Evolutionary conservation across 2,329 filamentous ascomycete genomes (phyloP), one percentile per base, ranked within the genome.

Genomic region (Penicillium sp.): DNA sequence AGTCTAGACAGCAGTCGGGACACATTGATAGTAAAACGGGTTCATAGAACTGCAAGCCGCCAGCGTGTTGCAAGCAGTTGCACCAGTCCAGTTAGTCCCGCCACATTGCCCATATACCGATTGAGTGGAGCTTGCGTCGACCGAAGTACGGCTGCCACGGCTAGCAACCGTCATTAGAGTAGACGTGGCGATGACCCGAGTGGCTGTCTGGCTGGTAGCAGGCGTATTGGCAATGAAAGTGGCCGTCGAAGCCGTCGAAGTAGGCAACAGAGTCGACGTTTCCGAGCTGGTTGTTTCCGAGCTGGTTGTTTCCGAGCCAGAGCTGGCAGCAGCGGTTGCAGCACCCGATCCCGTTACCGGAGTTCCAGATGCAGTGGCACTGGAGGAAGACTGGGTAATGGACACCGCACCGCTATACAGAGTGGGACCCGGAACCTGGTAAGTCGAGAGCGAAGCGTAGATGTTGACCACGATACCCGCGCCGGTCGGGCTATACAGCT

Each of bases 391-490:
- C 17, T 54, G 51, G 0, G 28, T 36, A n/a, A 54, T 39, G 11
- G 48, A 50, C 7, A 54, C 42, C 3, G 49, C 49, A 17, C 51
- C 47, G 17, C 44, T 48, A 31, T 47, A 51, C n/a, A 44, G 19
- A 6, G 49, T 48, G 11, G 75, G 75, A n/a, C 76, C 76, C 2
- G 75, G 75, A 14, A 76, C 72, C 19, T 57, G 80, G 79, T 64
- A 78, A 16, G 52, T 63, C 39, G 54, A 59, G 31, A 72, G 57
- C 25, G 60, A 57, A 16, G 63, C 50, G 70, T 81, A 81, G 60
- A 82, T 71, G 68, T 77, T 75, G 68, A 80, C 65, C 43, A 70
- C 47, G 51, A 83, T 76, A 33, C 79, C 79, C 11, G 74, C 59
- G 55, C 81, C 78, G 19, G 64, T 63, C 40, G 67, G 62, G 28